phyloP scores from a whole-genome alignment of 2,329 filamentous ascomycete genomes.

The Microdochium bolleyi region DNA sequence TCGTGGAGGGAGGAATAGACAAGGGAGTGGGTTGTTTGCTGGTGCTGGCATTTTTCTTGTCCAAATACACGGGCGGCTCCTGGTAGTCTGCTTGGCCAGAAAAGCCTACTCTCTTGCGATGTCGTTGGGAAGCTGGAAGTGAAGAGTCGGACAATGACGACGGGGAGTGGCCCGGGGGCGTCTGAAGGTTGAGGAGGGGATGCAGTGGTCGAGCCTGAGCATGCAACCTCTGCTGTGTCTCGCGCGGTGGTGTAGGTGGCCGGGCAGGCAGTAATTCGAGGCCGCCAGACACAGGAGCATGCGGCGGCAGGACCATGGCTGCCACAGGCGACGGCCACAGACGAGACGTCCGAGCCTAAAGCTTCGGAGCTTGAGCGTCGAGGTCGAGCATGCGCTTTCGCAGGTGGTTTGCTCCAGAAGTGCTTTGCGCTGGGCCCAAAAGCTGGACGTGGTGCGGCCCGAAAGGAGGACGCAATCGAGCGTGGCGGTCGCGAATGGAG shows the following conservation, averaged over 20 bases:
- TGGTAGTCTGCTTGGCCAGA: conserved; percentile 48
- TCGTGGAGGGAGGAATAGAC: conserved; percentile 28
- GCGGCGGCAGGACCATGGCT: conserved; percentile 32
- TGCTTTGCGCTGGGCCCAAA: not conserved
- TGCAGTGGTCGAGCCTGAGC: conserved; percentile 29
- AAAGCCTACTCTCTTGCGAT: conserved; percentile 49
- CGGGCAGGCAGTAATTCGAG: conserved; percentile 47
- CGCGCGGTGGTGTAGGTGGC: conserved; percentile 62
- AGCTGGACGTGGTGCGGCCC: too few species aligned
- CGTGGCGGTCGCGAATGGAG: too few species aligned
- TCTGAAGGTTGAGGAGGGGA: conserved; percentile 33
- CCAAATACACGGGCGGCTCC: conserved; percentile 38
- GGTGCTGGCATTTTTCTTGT: conserved; percentile 21
- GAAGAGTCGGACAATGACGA: conserved; percentile 28
- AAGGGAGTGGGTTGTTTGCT: conserved; percentile 29
- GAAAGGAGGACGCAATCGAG: too few species aligned
- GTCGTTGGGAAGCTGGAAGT: conserved; percentile 32
- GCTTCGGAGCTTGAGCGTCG: not conserved
- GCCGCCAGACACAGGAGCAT: conserved; percentile 25
- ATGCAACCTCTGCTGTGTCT: conserved; percentile 30
- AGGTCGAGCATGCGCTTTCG: not conserved
- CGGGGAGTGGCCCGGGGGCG: conserved; percentile 43
- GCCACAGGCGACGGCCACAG: not conserved
- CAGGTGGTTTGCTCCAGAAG: not conserved
- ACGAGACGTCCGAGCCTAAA: not conserved